A percentile compares a stretch with the other conserved stretches of the same genome.
These are phyloP conservation scores for Alternaria brassicae DNA, from an alignment of 2,329 filamentous ascomycete genomes.

Conservation along the genomic window DNA sequence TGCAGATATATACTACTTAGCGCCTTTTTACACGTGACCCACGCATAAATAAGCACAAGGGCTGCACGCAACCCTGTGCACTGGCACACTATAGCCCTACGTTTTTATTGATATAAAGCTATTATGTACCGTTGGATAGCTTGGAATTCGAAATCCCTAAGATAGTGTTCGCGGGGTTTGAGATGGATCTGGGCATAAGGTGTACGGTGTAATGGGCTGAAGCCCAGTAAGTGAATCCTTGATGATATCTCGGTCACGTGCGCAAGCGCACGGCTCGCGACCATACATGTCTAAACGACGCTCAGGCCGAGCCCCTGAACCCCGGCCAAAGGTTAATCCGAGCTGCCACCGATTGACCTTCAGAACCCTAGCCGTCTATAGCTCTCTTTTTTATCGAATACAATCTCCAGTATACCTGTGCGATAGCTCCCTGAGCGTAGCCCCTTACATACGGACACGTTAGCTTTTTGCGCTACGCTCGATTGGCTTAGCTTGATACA, in stretches of 20 bases:
- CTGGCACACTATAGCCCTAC: too few species aligned
- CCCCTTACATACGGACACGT: not conserved
- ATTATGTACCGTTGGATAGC: not conserved
- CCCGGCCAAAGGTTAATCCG: not conserved
- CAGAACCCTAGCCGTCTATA: not conserved
- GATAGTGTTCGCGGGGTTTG: not conserved
- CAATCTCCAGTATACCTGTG: not conserved
- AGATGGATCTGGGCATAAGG: too few species aligned
- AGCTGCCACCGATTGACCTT: not conserved
- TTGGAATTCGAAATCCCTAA: not conserved
- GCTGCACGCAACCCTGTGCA: too few species aligned
- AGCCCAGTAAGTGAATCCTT: conserved; percentile 3
- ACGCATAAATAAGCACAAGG: too few species aligned
- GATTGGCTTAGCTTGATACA: too few species aligned
- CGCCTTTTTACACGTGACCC: too few species aligned
- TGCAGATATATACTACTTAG: too few species aligned
- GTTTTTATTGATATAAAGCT: too few species aligned
- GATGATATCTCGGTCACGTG: conserved; percentile 5
- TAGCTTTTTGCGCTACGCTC: too few species aligned
- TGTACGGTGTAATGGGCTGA: not conserved
- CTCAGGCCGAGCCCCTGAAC: not conserved
- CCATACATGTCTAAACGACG: not conserved
- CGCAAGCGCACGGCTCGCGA: not conserved
- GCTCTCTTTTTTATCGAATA: not conserved
- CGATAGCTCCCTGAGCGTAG: not conserved